These are phyloP conservation scores for Wickerhamiella sergipiensis DNA, from an alignment of 805 yeast genomes.

Conservation along the genomic window DNA sequence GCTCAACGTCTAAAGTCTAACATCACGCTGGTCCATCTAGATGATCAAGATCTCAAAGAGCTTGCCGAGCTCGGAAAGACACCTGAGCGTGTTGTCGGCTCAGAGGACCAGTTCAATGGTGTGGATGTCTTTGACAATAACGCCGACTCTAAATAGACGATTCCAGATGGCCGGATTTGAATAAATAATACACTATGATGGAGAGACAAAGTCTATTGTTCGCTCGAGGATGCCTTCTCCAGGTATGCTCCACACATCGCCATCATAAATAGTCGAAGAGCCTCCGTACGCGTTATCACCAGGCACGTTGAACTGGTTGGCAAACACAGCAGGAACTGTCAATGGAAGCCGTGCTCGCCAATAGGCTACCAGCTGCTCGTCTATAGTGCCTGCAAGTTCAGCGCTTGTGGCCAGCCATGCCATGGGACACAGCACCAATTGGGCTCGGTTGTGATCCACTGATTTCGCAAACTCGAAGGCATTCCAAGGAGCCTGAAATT, in stretches of 20 bases:
- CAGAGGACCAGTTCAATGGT: no score
- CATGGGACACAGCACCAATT: constrained; percentile 62
- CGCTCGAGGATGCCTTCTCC: neutral
- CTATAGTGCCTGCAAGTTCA: constrained; percentile 1
- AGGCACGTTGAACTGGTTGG: constrained; percentile 2
- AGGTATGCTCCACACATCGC: neutral
- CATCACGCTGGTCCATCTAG: no score
- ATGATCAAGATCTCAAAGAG: constrained; percentile 28
- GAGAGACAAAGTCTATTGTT: neutral
- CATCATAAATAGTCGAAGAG: constrained; percentile 14
- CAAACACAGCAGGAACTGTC: constrained; percentile 3
- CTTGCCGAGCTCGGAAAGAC: constrained; percentile 6
- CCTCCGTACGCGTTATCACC: constrained; percentile 9
- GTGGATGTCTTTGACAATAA: no score
- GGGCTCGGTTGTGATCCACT: constrained; percentile 34
- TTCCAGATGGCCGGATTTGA: no score
- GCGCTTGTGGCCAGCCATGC: constrained; percentile 51
- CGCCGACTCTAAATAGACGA: no score
- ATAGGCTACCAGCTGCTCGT: constrained; percentile 11
- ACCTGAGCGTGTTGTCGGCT: no score
- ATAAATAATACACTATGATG: no score
- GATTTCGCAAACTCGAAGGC: constrained; percentile 55
- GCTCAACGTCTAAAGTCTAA: constrained; percentile 41
- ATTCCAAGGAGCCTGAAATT: constrained; percentile 67
- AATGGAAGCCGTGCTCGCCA: constrained; percentile 6